These are phyloP conservation scores for Rostrohypoxylon terebratum DNA, from an alignment of 495 filamentous ascomycete genomes.

Conservation along the genomic window DNA sequence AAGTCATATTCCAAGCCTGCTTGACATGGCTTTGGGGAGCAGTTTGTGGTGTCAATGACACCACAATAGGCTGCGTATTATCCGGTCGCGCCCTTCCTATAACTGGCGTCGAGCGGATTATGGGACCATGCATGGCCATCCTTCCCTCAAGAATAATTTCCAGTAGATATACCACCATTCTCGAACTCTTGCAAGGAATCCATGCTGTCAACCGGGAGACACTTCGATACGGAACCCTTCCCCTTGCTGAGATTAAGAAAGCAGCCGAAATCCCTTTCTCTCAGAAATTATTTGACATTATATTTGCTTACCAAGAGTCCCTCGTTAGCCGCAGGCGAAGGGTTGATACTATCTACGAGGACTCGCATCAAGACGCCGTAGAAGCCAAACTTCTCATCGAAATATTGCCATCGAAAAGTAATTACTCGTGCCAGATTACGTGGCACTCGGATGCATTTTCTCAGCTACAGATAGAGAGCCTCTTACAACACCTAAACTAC, in stretches of 20 bases:
- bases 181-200: constrained; percentile 68
- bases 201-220: constrained; percentile 71
- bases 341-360: constrained; percentile 55
- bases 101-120: constrained; percentile 71
- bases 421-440: constrained; percentile 69
- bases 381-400: constrained; percentile 81
- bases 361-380: constrained; percentile 70
- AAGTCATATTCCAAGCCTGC: constrained; percentile 77
- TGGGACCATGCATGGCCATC: constrained; percentile 78
- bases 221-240: constrained; percentile 67
- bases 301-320: constrained; percentile 84
- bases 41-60: constrained; percentile 72
- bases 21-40: constrained; percentile 72
- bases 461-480: constrained; percentile 59
- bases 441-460: constrained; percentile 54
- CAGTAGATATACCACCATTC: constrained; percentile 58
- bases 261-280: constrained; percentile 60
- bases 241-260: constrained; percentile 75
- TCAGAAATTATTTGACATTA: constrained; percentile 71
- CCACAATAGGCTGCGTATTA: constrained; percentile 78
- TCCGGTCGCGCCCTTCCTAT: constrained; percentile 79
- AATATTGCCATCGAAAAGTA: constrained; percentile 67
- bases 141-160: constrained; percentile 73
- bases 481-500: constrained; percentile 57
- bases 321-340: constrained; percentile 54